Percentiles rank a stretch among this genome's conserved stretches.
Conservation (phyloP, 768 basidiomycete species). For the Naganishia antarctica region DNA sequence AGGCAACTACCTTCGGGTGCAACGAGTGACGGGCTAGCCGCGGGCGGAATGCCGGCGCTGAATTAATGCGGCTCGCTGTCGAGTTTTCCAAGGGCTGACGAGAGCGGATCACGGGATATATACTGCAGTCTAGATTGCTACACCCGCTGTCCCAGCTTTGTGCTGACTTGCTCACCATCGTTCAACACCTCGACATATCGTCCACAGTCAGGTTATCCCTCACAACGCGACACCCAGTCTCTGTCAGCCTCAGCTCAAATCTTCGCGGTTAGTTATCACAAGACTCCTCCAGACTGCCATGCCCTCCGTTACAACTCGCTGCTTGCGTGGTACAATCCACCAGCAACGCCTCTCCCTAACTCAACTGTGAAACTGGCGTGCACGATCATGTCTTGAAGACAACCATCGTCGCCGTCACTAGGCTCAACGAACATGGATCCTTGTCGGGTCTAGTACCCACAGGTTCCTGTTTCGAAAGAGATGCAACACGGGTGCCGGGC, state of each 20-base stretch:
- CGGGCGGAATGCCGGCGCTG: too few relatives aligned
- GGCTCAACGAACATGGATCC: slow-evolving; percentile 5
- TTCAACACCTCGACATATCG: too few relatives aligned
- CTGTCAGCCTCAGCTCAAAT: background rate
- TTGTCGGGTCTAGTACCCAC: slow-evolving; percentile 17
- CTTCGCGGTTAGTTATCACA: slow-evolving; percentile 18
- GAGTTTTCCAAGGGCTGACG: too few relatives aligned
- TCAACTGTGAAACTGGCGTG: background rate
- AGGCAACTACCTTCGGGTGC: too few relatives aligned
- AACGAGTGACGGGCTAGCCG: too few relatives aligned
- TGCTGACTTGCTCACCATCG: too few relatives aligned
- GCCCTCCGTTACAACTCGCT: background rate
- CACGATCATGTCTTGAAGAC: background rate
- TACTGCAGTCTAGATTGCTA: too few relatives aligned
- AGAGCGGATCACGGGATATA: too few relatives aligned
- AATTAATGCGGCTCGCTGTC: too few relatives aligned
- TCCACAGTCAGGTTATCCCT: too few relatives aligned
- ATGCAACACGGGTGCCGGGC: slow-evolving; percentile 38
- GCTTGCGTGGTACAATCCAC: background rate
- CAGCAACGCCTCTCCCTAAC: background rate
- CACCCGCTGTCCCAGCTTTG: too few relatives aligned
- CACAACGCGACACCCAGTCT: too few relatives aligned
- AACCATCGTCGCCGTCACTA: slow-evolving; percentile 7
- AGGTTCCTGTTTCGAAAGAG: slow-evolving; percentile 23
- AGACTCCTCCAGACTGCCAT: background rate